phyloP scores from a whole-genome alignment of 225 moss, liverwort and hornwort species.

The Pleurozium schreberi region DNA sequence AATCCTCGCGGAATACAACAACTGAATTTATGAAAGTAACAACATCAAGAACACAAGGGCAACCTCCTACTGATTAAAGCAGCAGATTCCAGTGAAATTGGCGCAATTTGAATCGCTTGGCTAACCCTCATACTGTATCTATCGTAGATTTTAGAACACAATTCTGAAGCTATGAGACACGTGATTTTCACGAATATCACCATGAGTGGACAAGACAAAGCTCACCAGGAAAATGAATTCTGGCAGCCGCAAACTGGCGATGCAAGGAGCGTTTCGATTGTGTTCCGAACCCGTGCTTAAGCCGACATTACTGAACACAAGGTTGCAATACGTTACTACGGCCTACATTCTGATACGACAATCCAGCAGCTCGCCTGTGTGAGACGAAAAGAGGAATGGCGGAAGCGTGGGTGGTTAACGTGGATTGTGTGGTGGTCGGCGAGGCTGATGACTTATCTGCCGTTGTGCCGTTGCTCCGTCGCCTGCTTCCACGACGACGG shows the following conservation, averaged over 20 bases:
- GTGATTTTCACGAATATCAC: background rate
- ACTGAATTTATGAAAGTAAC: background rate
- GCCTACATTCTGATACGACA: background rate
- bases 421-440: constrained; percentile 10
- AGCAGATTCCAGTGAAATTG: background rate
- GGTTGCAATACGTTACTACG: background rate
- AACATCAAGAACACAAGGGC: background rate
- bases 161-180: background rate
- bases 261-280: background rate
- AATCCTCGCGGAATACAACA: background rate
- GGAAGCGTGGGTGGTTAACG: background rate
- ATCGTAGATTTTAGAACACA: background rate
- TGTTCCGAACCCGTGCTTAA: background rate
- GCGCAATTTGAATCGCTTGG: background rate
- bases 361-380: background rate
- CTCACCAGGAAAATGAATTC: background rate
- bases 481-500: background rate
- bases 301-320: background rate
- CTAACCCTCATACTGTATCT: background rate
- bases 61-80: background rate
- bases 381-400: background rate
- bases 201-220: background rate
- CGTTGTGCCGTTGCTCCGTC: background rate
- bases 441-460: background rate
- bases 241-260: background rate